Percentiles rank a stretch among this genome's conserved stretches.
Conservation (phyloP, 441 rosid genomes). For the Populus tomentosa region DNA sequence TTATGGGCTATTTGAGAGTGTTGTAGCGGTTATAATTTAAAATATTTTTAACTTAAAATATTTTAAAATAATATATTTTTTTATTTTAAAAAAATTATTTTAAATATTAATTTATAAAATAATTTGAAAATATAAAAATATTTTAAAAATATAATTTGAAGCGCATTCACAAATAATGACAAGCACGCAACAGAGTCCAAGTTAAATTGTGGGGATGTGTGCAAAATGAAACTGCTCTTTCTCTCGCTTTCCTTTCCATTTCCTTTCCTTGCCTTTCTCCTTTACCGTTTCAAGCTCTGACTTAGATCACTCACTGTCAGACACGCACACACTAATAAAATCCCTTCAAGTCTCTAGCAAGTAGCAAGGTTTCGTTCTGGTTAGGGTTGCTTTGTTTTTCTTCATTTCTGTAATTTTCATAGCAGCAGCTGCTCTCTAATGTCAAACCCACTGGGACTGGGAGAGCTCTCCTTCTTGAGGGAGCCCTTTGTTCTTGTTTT, state of each 20-base stretch:
- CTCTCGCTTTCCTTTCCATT: slow-evolving; percentile 22
- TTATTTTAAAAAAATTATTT: too few relatives aligned
- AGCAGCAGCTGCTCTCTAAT: slow-evolving; percentile 22
- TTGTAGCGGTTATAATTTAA: fast-evolving
- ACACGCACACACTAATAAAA: slow-evolving; percentile 7
- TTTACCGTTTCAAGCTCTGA: slow-evolving; percentile 27
- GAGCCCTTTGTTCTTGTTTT: slow-evolving; percentile 18
- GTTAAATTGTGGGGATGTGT: slow-evolving; percentile 73
- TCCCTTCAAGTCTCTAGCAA: neutral
- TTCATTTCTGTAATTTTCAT: slow-evolving; percentile 3
- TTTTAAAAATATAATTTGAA: too few relatives aligned
- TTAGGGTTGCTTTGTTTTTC: slow-evolving; percentile 28
- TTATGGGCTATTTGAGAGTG: too few relatives aligned
- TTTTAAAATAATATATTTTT: too few relatives aligned
- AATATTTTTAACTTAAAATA: too few relatives aligned
- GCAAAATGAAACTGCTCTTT: slow-evolving; percentile 38
- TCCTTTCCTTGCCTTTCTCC: neutral
- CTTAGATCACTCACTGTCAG: slow-evolving; percentile 34
- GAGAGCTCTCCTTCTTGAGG: slow-evolving; percentile 28
- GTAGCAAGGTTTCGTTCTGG: neutral
- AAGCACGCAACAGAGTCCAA: neutral
- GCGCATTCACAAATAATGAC: too few relatives aligned
- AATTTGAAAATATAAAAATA: too few relatives aligned
- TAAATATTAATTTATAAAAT: too few relatives aligned
- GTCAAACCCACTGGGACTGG: slow-evolving; percentile 13